Evolutionary conservation across 2,329 filamentous ascomycete species (phyloP).

Genomic region (Drechmeria coniospora): DNA sequence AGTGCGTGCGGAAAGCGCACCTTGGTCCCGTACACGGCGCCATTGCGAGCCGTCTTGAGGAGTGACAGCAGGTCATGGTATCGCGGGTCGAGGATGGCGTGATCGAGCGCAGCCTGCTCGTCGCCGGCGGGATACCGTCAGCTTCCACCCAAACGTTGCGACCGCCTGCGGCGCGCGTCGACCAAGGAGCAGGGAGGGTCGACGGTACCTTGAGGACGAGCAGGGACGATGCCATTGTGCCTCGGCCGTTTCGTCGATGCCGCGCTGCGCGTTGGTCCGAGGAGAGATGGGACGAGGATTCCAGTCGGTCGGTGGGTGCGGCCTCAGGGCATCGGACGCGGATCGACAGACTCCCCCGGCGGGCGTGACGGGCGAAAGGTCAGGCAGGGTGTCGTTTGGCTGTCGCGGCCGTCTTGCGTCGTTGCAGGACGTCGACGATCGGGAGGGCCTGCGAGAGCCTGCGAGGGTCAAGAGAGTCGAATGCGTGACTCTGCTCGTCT

Average conservation of each 20-base stretch:
- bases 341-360: too few species aligned
- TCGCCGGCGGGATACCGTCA: slow-evolving; percentile 1
- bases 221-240: slow-evolving; percentile 9
- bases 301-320: too few species aligned
- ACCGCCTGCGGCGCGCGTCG: neutral
- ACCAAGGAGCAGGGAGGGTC: neutral
- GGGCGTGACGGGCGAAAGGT: too few species aligned
- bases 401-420: too few species aligned
- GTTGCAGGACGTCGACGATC: too few species aligned
- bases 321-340: too few species aligned
- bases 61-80: slow-evolving; percentile 76
- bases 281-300: neutral
- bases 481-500: too few species aligned
- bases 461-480: too few species aligned
- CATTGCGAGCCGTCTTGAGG: slow-evolving; percentile 89
- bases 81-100: slow-evolving; percentile 63
- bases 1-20: slow-evolving; percentile 96
- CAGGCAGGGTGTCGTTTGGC: too few species aligned
- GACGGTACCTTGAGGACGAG: slow-evolving; percentile 10
- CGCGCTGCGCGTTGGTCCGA: neutral
- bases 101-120: slow-evolving; percentile 53
- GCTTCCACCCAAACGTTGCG: neutral
- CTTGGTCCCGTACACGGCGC: slow-evolving; percentile 90
- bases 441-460: too few species aligned
- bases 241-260: slow-evolving; percentile 3